These are phyloP conservation scores for Claviceps sp. DNA, from an alignment of 2,329 filamentous ascomycete species.

Conservation along the genomic window DNA sequence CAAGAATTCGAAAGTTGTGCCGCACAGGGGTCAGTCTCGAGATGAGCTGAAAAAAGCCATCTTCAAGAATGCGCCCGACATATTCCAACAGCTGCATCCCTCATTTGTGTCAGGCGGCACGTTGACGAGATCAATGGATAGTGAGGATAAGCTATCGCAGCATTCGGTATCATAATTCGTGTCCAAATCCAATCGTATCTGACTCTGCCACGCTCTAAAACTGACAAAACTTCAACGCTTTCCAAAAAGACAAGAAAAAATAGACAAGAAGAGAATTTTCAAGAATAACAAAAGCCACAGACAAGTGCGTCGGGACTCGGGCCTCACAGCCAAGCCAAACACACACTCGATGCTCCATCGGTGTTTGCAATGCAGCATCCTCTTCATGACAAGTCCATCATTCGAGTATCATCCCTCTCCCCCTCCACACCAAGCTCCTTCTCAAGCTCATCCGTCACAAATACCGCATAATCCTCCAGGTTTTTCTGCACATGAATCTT, in stretches of 20 bases:
- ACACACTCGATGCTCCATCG: no score
- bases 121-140: not conserved
- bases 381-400: constrained; percentile 23
- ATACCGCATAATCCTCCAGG: constrained; percentile 86
- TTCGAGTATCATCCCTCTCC: constrained; percentile 37
- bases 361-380: not conserved
- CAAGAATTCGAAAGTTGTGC: no score
- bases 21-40: no score
- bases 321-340: no score
- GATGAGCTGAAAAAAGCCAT: no score
- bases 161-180: constrained; percentile 3
- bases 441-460: constrained; percentile 88
- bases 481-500: constrained; percentile 93
- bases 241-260: constrained; percentile 1
- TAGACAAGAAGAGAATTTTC: not conserved
- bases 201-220: not conserved
- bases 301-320: no score
- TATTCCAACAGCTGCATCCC: no score
- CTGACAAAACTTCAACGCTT: not conserved
- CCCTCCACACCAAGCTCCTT: constrained; percentile 60
- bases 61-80: no score
- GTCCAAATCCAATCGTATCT: constrained; percentile 3
- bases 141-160: not conserved
- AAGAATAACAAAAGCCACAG: not conserved
- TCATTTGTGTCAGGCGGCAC: no score